These are phyloP conservation scores for Sphenostylis stenocarpa DNA, from an alignment of 306 rosid species.

Conservation along the genomic window DNA sequence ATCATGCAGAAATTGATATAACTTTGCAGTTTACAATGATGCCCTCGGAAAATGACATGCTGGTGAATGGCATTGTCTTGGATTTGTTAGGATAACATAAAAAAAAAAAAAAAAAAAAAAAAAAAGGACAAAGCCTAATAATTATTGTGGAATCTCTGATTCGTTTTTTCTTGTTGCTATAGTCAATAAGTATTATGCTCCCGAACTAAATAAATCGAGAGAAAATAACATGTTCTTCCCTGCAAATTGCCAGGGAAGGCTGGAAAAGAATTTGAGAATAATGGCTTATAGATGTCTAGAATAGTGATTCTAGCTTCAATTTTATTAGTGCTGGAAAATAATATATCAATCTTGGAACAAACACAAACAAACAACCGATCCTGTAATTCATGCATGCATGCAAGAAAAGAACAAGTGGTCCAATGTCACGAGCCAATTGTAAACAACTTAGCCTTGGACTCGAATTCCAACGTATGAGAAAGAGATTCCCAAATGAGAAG, in stretches of 20 bases:
- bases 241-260: conserved; percentile 11
- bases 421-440: neutral
- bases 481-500: neutral
- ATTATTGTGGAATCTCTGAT: conserved; percentile 26
- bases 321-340: neutral
- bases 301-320: neutral
- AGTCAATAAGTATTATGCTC: conserved; percentile 28
- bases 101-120: no score
- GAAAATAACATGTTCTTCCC: conserved; percentile 12
- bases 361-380: neutral
- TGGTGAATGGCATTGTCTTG: conserved; percentile 28
- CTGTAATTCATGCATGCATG: neutral
- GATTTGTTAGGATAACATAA: conserved; percentile 14
- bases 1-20: conserved; percentile 29
- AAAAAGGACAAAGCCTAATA: conserved; percentile 10
- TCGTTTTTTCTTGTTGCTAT: conserved; percentile 23
- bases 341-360: neutral
- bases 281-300: neutral
- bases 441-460: neutral
- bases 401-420: neutral
- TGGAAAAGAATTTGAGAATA: conserved; percentile 27
- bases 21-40: conserved; percentile 18
- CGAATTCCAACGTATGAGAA: neutral
- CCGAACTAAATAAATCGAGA: neutral
- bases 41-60: conserved; percentile 52